Evolutionary conservation across 257 asterid genomes (phyloP).

Genomic region (Salvia hispanica): DNA sequence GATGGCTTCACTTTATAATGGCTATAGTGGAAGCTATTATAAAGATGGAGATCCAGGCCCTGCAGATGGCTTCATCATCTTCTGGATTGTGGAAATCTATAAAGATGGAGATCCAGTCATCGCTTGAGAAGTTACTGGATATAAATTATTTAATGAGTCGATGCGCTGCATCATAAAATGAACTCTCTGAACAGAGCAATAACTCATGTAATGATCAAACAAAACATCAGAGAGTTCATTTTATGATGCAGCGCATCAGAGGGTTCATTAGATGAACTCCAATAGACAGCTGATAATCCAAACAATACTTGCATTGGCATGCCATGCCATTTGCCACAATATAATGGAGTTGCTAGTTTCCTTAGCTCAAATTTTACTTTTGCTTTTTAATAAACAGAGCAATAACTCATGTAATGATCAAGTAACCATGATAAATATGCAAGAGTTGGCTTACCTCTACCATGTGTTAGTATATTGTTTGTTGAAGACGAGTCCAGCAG

Average conservation of each 20-base stretch:
- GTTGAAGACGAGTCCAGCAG: background rate
- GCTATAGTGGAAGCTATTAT: too few relatives aligned
- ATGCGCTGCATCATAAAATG: constrained; percentile 69
- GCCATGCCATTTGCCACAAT: background rate
- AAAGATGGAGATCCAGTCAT: constrained; percentile 92
- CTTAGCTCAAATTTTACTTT: background rate
- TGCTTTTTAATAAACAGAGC: background rate
- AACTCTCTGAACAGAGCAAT: background rate
- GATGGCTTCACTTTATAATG: background rate
- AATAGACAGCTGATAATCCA: background rate
- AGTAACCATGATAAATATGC: background rate
- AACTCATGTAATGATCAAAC: background rate
- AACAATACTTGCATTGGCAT: background rate
- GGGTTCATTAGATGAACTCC: background rate
- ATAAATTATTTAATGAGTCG: constrained; percentile 92
- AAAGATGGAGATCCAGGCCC: too few relatives aligned
- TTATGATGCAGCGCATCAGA: too few relatives aligned
- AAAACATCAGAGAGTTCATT: too few relatives aligned
- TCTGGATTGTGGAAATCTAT: constrained; percentile 79
- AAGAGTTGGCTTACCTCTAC: constrained; percentile 2
- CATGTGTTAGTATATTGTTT: constrained; percentile 7
- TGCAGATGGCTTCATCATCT: too few relatives aligned
- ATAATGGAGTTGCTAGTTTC: background rate
- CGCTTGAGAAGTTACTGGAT: constrained; percentile 84
- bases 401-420: background rate